These are phyloP conservation scores for Curvularia eragrostidis DNA, from an alignment of 2,329 filamentous ascomycete genomes.

Conservation along the genomic window DNA sequence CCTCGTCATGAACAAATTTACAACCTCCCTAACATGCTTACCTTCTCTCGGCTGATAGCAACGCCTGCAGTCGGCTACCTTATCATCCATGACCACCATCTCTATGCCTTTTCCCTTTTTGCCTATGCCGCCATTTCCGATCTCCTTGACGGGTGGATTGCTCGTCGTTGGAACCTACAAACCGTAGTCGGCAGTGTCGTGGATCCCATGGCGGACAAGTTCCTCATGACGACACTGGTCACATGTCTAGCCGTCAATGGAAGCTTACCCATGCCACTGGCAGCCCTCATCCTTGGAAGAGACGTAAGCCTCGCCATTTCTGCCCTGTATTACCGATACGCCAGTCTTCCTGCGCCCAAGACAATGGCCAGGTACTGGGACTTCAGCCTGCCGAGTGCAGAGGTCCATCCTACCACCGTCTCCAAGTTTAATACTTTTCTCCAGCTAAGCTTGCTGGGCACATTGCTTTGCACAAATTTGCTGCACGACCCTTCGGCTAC, in stretches of 20 bases:
- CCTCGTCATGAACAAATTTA: constrained; percentile 82
- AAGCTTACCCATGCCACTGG: constrained; percentile 82
- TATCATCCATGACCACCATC: constrained; percentile 81
- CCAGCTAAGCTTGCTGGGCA: constrained; percentile 84
- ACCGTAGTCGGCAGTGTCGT: constrained; percentile 95
- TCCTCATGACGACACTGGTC: constrained; percentile 91
- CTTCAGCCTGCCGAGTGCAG: constrained; percentile 86
- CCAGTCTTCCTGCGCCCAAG: constrained; percentile 90
- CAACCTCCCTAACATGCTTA: constrained; percentile 93
- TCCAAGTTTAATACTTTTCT: constrained; percentile 92
- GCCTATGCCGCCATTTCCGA: constrained; percentile 92
- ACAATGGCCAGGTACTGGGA: constrained; percentile 96
- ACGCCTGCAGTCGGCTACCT: constrained; percentile 89
- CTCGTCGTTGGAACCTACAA: constrained; percentile 82
- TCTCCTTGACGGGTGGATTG: constrained; percentile 92
- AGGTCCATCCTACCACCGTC: constrained; percentile 82
- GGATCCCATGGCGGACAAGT: constrained; percentile 90
- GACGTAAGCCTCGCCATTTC: constrained; percentile 83
- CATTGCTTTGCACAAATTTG: constrained; percentile 81
- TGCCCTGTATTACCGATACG: constrained; percentile 95
- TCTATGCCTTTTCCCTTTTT: constrained; percentile 83
- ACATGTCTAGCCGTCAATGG: constrained; percentile 85
- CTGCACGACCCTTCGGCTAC: constrained; percentile 64
- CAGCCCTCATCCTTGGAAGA: constrained; percentile 86
- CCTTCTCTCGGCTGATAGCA: constrained; percentile 80